Evolutionary conservation across 225 moss, liverwort and hornwort genomes (phyloP).

Genomic region (Asterella californica): DNA sequence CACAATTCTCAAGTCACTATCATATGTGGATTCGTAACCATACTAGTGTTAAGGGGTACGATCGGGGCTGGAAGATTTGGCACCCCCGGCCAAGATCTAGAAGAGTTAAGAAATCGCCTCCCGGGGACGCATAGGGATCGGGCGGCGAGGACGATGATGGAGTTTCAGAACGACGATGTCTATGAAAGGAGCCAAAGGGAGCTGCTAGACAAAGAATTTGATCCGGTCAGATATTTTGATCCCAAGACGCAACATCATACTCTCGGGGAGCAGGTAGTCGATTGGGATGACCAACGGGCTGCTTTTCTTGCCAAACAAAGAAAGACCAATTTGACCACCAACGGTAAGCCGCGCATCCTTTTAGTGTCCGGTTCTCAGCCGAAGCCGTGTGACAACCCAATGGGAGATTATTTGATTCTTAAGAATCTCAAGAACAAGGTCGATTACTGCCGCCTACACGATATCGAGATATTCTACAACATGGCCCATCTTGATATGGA

Average conservation of each 20-base stretch:
- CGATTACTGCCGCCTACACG: slow-evolving; percentile 33
- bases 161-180: slow-evolving; percentile 26
- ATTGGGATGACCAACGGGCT: slow-evolving; percentile 44
- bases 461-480: slow-evolving; percentile 39
- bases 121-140: slow-evolving; percentile 27
- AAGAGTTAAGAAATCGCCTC: slow-evolving; percentile 27
- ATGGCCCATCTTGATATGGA: slow-evolving; percentile 27
- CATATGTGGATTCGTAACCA: slow-evolving; percentile 63
- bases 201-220: slow-evolving; percentile 27
- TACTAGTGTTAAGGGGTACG: slow-evolving; percentile 68
- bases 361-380: slow-evolving; percentile 29
- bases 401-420: slow-evolving; percentile 24
- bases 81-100: slow-evolving; percentile 41
- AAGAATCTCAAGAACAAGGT: slow-evolving; percentile 36
- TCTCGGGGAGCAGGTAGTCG: slow-evolving; percentile 30
- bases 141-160: slow-evolving; percentile 40
- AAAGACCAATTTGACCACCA: slow-evolving; percentile 20
- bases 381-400: slow-evolving; percentile 22
- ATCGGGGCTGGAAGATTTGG: slow-evolving; percentile 58
- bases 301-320: slow-evolving; percentile 17
- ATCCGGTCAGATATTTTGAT: slow-evolving; percentile 34
- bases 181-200: slow-evolving; percentile 10
- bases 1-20: slow-evolving; percentile 66
- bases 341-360: slow-evolving; percentile 21
- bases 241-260: slow-evolving; percentile 30